These are phyloP conservation scores for Peniophora sp. DNA, from an alignment of 1,284 basidiomycete genomes.

Conservation along the genomic window DNA sequence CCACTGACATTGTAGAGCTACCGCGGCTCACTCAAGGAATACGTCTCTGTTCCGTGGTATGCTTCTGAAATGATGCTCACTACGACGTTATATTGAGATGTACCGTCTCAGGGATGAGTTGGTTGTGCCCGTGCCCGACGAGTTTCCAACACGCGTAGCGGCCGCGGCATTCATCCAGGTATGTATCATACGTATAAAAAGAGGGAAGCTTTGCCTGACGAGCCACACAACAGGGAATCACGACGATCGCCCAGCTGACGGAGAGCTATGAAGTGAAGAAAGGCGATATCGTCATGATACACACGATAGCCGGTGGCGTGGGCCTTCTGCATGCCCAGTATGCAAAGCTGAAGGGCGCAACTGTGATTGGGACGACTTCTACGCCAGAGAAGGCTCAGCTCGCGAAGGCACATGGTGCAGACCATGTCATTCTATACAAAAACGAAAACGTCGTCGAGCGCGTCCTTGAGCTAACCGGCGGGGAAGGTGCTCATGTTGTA, in stretches of 20 bases:
- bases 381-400: conserved; percentile 77
- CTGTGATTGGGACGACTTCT: conserved; percentile 93
- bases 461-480: conserved; percentile 75
- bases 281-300: conserved; percentile 67
- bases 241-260: conserved; percentile 71
- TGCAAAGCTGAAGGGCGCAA: conserved; percentile 67
- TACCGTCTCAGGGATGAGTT: neutral
- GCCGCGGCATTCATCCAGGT: conserved; percentile 62
- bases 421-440: conserved; percentile 81
- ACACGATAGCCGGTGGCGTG: conserved; percentile 83
- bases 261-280: conserved; percentile 81
- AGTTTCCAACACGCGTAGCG: conserved; percentile 56
- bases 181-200: too few species aligned
- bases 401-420: conserved; percentile 77
- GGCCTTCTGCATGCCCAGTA: conserved; percentile 58
- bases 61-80: neutral
- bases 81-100: neutral
- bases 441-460: conserved; percentile 62
- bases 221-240: too few species aligned
- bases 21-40: conserved; percentile 64
- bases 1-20: conserved; percentile 11
- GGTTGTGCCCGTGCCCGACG: conserved; percentile 46
- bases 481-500: conserved; percentile 79
- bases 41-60: conserved; percentile 56
- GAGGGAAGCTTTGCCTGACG: too few species aligned